A percentile compares a stretch with the other conserved stretches of the same genome.
These are phyloP conservation scores for Lodderomyces margitis DNA, from an alignment of 1,139 yeast genomes.

Conservation along the genomic window DNA sequence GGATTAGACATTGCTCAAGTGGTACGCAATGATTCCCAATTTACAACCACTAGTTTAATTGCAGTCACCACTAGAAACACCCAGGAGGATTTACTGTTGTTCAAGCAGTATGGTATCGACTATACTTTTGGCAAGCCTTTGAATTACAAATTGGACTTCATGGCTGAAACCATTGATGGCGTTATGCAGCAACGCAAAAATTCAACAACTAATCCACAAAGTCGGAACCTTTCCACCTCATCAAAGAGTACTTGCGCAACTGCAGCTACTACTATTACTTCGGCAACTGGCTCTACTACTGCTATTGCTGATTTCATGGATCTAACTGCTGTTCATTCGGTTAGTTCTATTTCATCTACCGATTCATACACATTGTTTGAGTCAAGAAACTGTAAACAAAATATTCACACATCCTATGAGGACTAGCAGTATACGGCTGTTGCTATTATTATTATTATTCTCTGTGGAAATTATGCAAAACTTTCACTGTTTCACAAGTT, in stretches of 20 bases:
- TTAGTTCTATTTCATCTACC: slow-evolving; percentile 1
- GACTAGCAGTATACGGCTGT: too few species aligned
- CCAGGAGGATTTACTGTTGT: slow-evolving; percentile 28
- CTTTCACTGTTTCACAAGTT: not conserved
- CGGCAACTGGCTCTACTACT: not conserved
- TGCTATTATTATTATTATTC: too few species aligned
- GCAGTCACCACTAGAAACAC: slow-evolving; percentile 43
- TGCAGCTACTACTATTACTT: not conserved
- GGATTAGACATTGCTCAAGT: slow-evolving; percentile 40
- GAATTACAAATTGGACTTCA: slow-evolving; percentile 19
- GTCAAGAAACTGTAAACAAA: too few species aligned
- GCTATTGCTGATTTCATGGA: not conserved
- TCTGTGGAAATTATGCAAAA: too few species aligned
- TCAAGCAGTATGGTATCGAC: slow-evolving; percentile 39
- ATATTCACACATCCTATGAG: too few species aligned
- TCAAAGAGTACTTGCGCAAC: not conserved
- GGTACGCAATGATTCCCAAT: slow-evolving; percentile 22
- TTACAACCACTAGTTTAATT: slow-evolving; percentile 31
- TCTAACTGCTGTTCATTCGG: not conserved
- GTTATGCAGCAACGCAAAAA: slow-evolving; percentile 5
- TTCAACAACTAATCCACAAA: not conserved
- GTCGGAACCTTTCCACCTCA: not conserved
- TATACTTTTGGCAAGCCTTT: slow-evolving; percentile 44
- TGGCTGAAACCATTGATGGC: slow-evolving; percentile 13
- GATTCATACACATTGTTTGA: not conserved